These are phyloP conservation scores for Candida multigemmis DNA, from an alignment of 805 yeast genomes.

Conservation along the genomic window DNA sequence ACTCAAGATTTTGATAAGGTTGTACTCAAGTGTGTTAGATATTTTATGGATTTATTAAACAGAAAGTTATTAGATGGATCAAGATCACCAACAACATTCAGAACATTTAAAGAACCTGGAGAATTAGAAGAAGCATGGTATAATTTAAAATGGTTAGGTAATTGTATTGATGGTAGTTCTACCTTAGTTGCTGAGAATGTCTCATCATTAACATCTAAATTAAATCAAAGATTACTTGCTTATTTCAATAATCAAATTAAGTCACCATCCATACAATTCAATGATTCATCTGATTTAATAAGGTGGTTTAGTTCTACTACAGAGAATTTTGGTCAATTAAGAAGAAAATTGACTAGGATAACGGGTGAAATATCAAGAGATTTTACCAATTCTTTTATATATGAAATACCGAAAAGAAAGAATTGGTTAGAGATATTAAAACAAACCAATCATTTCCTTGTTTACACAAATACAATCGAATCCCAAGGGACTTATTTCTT, in stretches of 20 bases:
- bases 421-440: slow-evolving; percentile 48
- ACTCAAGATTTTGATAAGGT: slow-evolving; percentile 47
- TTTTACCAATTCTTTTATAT: slow-evolving; percentile 65
- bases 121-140: slow-evolving; percentile 78
- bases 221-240: slow-evolving; percentile 58
- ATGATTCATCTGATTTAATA: slow-evolving; percentile 26
- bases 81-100: slow-evolving; percentile 49
- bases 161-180: slow-evolving; percentile 72
- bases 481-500: slow-evolving; percentile 71
- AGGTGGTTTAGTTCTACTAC: slow-evolving; percentile 63
- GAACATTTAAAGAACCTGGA: slow-evolving; percentile 88
- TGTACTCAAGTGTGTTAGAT: slow-evolving; percentile 64
- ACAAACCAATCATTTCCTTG: slow-evolving; percentile 64
- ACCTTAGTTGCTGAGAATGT: slow-evolving; percentile 74
- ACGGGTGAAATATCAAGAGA: slow-evolving; percentile 56
- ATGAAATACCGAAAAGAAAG: slow-evolving; percentile 41
- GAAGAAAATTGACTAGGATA: slow-evolving; percentile 78
- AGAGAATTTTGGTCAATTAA: slow-evolving; percentile 65
- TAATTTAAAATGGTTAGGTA: slow-evolving; percentile 68
- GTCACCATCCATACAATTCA: slow-evolving; percentile 42
- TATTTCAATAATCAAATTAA: slow-evolving; percentile 65
- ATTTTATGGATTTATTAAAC: slow-evolving; percentile 61
- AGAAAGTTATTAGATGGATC: slow-evolving; percentile 75
- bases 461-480: slow-evolving; percentile 65
- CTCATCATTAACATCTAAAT: slow-evolving; percentile 51